These are phyloP conservation scores for Alternaria tenuissima DNA, from an alignment of 2,329 filamentous ascomycete species.

Conservation along the genomic window DNA sequence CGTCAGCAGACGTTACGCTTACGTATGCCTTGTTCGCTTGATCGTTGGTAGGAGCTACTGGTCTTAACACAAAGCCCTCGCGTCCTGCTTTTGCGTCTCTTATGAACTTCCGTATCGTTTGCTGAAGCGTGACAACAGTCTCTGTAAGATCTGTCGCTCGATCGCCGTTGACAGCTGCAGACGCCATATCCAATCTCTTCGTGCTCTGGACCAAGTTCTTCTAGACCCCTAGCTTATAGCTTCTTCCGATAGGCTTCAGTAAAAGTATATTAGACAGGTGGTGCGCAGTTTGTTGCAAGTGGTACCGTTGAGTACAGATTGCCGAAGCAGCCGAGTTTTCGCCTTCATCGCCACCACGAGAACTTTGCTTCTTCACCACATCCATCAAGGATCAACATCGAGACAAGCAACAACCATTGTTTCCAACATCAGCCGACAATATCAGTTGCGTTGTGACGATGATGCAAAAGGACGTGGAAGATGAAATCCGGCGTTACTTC, in stretches of 20 bases:
- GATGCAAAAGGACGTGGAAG: not conserved
- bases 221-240: not conserved
- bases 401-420: not conserved
- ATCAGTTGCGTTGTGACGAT: not conserved
- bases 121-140: conserved; percentile 1
- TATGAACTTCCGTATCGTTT: not conserved
- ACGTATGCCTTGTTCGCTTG: not conserved
- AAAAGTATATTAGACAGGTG: not conserved
- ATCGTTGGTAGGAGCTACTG: not conserved
- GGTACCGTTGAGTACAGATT: not conserved
- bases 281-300: not conserved
- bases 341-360: conserved; percentile 1
- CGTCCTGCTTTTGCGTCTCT: conserved; percentile 1
- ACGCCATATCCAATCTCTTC: not conserved
- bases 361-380: not conserved
- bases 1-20: not conserved
- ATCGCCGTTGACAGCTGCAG: not conserved
- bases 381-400: not conserved
- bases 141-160: conserved; percentile 6
- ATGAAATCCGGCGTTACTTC: not conserved
- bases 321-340: conserved; percentile 1
- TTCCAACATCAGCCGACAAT: not conserved
- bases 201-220: not conserved
- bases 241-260: not conserved
- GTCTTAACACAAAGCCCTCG: not conserved